Base-by-base conservation (phyloP, 1,139 yeast species). In the Candida sp. region DNA sequence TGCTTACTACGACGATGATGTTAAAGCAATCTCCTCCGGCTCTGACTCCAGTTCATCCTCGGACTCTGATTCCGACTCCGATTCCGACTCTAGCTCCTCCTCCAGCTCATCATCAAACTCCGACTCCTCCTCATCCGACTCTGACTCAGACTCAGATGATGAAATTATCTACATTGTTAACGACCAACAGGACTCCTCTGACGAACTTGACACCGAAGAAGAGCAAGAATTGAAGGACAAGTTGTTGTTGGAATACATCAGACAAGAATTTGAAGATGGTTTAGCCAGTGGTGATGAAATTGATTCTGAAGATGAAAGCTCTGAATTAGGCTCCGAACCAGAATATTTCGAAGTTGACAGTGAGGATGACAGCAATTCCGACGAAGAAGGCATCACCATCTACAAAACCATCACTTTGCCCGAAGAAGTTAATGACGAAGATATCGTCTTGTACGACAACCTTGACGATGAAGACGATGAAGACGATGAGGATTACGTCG, bases 381-480 rank as follows among this genome's bases (percentile, higher is more conserved):
- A 66, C 43, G 74, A 67, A 35, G 80, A 76, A 60, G 81, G 80
- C 41, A 57, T 74, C 56, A 75, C 80, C 46, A 75, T 77, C 50
- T 77, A 77, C 66, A 73, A 67, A 59, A 78, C 74, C 59, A 69
- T 73, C 50, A 78, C 73, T 57, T 67, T 74, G 55, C 78, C 79
- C 43, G 73, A 70, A 38, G 65, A 65, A 38, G 8, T 25, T 26
- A 69, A 63, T 53, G 58, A 72, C 40, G 79, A 75, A 58, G 66
- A 42, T 11, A 25, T 71, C 53, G 56, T 64, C 49, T 63, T 57
- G 25, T 61, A 63, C 40, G 67, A 65, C 45, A 65, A 63, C 27
- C 62, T 59, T 43, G 55, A 55, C 37, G 62, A 63, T 33, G 63
- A 63, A 12, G 67, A 68, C 27, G 59, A 58, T 23, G 57, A 61